Percentiles rank a stretch among this genome's conserved stretches.
Conservation (phyloP, 2,329 filamentous ascomycete species). For the Talaromyces sp. region DNA sequence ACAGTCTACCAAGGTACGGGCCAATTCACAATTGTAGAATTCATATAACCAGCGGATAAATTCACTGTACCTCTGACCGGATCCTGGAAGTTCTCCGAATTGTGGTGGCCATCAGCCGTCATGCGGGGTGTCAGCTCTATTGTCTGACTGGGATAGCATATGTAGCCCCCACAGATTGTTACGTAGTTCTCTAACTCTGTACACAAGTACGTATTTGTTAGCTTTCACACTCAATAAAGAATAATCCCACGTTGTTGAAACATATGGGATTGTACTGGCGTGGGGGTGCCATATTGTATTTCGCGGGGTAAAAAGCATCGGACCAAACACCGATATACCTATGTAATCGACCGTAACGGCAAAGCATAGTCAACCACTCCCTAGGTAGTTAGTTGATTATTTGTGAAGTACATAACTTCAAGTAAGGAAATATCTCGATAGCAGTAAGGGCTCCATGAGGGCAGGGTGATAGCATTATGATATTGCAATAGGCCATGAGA, state of each 20-base stretch:
- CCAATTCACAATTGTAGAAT: not conserved
- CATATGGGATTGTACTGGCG: not conserved
- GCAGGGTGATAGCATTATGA: too few species aligned
- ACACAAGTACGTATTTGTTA: too few species aligned
- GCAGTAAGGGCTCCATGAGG: too few species aligned
- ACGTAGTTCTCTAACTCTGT: too few species aligned
- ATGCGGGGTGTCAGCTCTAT: not conserved
- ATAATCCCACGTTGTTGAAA: not conserved
- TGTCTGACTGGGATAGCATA: not conserved
- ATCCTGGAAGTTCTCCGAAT: not conserved
- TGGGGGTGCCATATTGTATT: not conserved
- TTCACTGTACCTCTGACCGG: not conserved
- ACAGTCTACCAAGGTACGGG: not conserved
- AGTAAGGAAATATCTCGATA: too few species aligned
- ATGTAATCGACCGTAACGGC: too few species aligned
- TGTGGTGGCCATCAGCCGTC: not conserved
- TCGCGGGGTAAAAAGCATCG: constrained; percentile 5
- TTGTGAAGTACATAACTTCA: too few species aligned
- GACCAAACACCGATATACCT: not conserved
- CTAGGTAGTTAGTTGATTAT: too few species aligned
- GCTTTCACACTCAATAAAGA: too few species aligned
- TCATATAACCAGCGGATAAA: not conserved
- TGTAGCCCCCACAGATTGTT: not conserved
- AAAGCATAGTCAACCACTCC: too few species aligned
- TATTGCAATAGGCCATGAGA: too few species aligned